Evolutionary conservation across 2,329 filamentous ascomycete genomes (phyloP).

Genomic region (Clonostachys sp.): DNA sequence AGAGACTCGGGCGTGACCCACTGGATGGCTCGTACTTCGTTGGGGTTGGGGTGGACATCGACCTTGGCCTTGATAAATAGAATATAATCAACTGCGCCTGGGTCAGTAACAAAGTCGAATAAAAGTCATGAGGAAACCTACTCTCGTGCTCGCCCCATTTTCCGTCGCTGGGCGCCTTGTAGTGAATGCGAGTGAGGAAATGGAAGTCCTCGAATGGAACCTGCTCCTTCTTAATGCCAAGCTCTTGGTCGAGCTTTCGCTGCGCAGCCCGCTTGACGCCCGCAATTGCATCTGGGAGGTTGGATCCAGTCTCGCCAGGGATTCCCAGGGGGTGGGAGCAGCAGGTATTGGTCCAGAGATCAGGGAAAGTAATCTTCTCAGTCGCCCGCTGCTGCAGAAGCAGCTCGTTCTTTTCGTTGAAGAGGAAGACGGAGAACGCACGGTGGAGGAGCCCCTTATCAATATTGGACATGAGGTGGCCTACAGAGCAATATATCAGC

Average conservation of each 20-base stretch:
- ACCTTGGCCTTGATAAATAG: constrained; percentile 96
- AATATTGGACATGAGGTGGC: constrained; percentile 98
- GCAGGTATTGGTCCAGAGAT: constrained; percentile 99
- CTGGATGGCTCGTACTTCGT: constrained; percentile 81
- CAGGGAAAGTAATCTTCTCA: constrained; percentile 98
- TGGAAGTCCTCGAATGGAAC: constrained; percentile 88
- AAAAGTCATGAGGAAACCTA: constrained; percentile 38
- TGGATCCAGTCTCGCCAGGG: constrained; percentile 83
- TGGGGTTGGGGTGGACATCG: constrained; percentile 74
- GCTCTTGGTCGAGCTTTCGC: constrained; percentile 89
- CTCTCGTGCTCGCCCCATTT: constrained; percentile 99
- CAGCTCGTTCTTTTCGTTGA: constrained; percentile 87
- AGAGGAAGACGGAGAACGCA: constrained; percentile 96
- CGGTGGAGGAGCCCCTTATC: constrained; percentile 93
- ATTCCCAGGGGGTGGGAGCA: constrained; percentile 95
- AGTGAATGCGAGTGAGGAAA: constrained; percentile 96
- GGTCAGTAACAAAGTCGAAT: constrained; percentile 7
- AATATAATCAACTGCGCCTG: constrained; percentile 81
- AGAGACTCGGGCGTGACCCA: constrained; percentile 82
- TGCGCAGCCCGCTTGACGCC: constrained; percentile 91
- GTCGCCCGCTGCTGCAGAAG: constrained; percentile 91
- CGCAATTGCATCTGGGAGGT: constrained; percentile 71
- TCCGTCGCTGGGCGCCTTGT: constrained; percentile 93
- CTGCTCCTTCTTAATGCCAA: constrained; percentile 85
- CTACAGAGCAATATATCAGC: constrained; percentile 34